phyloP scores from a whole-genome alignment of 352 stramenopile genomes.

The Globisporangium irregulare region DNA sequence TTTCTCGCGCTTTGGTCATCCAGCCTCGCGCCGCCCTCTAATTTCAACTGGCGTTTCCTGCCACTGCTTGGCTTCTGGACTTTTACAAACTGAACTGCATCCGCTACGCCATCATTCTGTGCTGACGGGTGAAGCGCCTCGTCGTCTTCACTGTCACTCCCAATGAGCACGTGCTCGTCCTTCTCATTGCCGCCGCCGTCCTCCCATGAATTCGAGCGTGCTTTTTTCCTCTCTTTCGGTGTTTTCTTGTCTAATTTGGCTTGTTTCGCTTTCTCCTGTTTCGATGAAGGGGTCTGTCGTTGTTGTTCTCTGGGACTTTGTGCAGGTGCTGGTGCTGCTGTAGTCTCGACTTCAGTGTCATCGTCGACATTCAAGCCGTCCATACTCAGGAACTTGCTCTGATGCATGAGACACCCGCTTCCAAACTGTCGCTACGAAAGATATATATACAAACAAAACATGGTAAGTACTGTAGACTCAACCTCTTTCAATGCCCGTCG shows the following conservation, averaged over 20 bases:
- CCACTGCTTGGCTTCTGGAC: background rate
- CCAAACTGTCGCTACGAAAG: conserved; percentile 54
- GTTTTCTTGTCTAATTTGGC: conserved; percentile 2
- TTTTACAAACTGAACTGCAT: background rate
- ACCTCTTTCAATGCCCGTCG: background rate
- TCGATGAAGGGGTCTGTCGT: background rate
- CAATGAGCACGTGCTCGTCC: conserved; percentile 26
- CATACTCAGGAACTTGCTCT: conserved; percentile 47
- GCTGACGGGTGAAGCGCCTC: background rate
- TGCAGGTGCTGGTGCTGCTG: background rate
- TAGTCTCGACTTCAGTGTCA: background rate
- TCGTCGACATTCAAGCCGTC: conserved; percentile 25
- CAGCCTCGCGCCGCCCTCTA: background rate
- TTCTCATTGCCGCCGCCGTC: conserved; percentile 27
- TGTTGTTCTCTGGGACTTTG: background rate
- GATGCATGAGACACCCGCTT: conserved; percentile 59
- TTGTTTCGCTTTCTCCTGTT: conserved; percentile 5
- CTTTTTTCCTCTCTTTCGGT: conserved; percentile 23
- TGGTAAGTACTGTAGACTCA: background rate
- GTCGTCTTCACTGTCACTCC: conserved; percentile 38
- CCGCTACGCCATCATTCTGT: background rate
- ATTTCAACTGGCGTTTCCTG: conserved; percentile 12
- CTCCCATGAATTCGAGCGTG: conserved; percentile 28
- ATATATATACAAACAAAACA: background rate
- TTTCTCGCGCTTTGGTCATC: background rate